A percentile compares a stretch with the other conserved stretches of the same genome.
These are phyloP conservation scores for Bruguiera gymnorhiza DNA, from an alignment of 345 rosid genomes.

Conservation along the genomic window DNA sequence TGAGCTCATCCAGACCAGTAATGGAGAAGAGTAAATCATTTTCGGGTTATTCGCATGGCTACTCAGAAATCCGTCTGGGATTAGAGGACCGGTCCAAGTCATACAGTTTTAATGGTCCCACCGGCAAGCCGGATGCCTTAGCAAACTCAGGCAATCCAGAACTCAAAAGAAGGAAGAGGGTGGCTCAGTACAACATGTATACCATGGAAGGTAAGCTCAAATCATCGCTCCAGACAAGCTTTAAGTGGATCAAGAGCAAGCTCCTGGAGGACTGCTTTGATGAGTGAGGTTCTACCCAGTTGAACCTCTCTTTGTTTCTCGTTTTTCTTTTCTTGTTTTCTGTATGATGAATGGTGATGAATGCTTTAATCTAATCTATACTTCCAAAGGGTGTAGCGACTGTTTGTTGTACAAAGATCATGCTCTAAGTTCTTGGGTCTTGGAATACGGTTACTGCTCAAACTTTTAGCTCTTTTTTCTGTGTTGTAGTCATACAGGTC, in stretches of 20 bases:
- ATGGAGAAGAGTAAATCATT: constrained; percentile 67
- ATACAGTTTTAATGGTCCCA: constrained; percentile 53
- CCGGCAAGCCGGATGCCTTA: constrained; percentile 1
- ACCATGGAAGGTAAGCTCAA: constrained; percentile 56
- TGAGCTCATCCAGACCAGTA: not conserved
- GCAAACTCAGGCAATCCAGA: constrained; percentile 42
- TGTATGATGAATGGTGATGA: not conserved
- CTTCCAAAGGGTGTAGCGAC: too few species aligned
- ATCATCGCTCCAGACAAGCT: constrained; percentile 48
- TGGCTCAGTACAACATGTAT: constrained; percentile 56
- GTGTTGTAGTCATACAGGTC: too few species aligned
- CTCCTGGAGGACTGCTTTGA: constrained; percentile 28
- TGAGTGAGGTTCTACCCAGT: not conserved
- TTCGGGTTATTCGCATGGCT: constrained; percentile 31
- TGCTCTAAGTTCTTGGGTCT: too few species aligned
- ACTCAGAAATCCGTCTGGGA: constrained; percentile 28
- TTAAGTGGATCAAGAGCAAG: constrained; percentile 72
- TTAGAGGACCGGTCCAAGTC: constrained; percentile 45
- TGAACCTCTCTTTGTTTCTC: not conserved
- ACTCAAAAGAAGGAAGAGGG: constrained; percentile 53
- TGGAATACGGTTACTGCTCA: too few species aligned
- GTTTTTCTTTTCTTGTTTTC: not conserved
- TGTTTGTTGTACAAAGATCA: too few species aligned
- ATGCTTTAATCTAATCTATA: too few species aligned
- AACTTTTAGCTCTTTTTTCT: too few species aligned